phyloP scores from a whole-genome alignment of 2,329 filamentous ascomycete genomes.

The Emericellopsis cladophorae region DNA sequence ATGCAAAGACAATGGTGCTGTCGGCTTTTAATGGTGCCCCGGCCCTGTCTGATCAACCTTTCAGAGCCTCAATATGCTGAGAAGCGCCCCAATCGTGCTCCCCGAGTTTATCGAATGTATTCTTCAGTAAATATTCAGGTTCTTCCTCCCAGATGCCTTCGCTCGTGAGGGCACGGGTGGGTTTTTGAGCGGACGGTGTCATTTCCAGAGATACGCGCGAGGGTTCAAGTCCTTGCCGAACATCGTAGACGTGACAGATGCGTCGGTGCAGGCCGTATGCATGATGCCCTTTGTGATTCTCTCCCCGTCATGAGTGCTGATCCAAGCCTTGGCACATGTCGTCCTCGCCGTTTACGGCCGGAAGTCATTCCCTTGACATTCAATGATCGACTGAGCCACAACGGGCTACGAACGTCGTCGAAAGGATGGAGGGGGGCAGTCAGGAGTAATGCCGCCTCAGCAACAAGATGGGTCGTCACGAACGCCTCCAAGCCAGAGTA shows the following conservation, averaged over 20 bases:
- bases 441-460: constrained; percentile 44
- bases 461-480: constrained; percentile 40
- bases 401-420: constrained; percentile 44
- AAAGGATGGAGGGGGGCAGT: constrained; percentile 54
- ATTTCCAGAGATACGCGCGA: neutral
- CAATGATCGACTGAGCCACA: constrained; percentile 39
- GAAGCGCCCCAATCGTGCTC: no score
- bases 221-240: constrained; percentile 20
- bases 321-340: constrained; percentile 43
- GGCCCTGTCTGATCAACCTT: no score
- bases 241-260: constrained; percentile 29
- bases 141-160: constrained; percentile 18
- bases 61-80: no score
- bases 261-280: constrained; percentile 33
- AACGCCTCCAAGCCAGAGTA: constrained; percentile 42
- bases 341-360: constrained; percentile 41
- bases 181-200: constrained; percentile 11
- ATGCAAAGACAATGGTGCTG: no score
- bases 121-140: neutral
- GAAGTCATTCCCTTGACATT: constrained; percentile 41
- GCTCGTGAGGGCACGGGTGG: constrained; percentile 15
- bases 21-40: no score
- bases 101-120: neutral
- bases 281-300: constrained; percentile 42
- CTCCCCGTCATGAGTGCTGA: constrained; percentile 48